phyloP scores from a whole-genome alignment of 257 asterid species.

The Salvia rosmarinus region DNA sequence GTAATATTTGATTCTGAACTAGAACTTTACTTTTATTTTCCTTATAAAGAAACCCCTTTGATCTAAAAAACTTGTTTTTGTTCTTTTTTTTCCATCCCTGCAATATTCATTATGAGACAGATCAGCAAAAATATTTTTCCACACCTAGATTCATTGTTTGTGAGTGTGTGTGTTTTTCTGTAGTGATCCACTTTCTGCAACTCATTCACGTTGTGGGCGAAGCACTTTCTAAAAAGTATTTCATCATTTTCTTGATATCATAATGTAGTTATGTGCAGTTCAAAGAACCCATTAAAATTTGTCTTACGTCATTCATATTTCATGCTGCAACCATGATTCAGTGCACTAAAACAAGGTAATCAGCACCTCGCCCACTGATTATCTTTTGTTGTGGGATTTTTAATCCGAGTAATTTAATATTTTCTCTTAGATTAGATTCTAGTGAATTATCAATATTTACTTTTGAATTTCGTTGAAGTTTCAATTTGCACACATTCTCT shows the following conservation, averaged over 20 bases:
- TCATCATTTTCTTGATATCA: neutral
- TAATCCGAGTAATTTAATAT: neutral
- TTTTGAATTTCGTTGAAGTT: too few relatives aligned
- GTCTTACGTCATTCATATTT: slow-evolving; percentile 29
- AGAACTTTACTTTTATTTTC: neutral
- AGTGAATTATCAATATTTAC: too few relatives aligned
- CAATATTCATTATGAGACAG: slow-evolving; percentile 10
- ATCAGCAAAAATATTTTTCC: neutral
- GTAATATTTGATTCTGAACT: slow-evolving; percentile 15
- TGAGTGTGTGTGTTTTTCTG: neutral
- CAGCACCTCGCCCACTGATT: too few relatives aligned
- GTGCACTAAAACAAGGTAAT: neutral
- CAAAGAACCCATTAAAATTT: neutral
- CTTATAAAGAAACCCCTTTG: slow-evolving; percentile 3
- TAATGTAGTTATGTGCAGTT: neutral
- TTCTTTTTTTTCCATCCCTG: neutral
- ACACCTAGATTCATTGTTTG: neutral
- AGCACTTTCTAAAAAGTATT: slow-evolving; percentile 11
- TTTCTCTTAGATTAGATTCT: neutral
- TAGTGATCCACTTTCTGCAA: slow-evolving; percentile 21
- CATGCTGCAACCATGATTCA: slow-evolving; percentile 18
- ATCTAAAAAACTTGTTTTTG: neutral
- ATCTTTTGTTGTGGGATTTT: neutral
- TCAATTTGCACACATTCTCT: too few relatives aligned
- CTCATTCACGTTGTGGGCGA: slow-evolving; percentile 12